These are phyloP conservation scores for Hygrocybe punicea DNA, from an alignment of 768 basidiomycete genomes.

Conservation along the genomic window DNA sequence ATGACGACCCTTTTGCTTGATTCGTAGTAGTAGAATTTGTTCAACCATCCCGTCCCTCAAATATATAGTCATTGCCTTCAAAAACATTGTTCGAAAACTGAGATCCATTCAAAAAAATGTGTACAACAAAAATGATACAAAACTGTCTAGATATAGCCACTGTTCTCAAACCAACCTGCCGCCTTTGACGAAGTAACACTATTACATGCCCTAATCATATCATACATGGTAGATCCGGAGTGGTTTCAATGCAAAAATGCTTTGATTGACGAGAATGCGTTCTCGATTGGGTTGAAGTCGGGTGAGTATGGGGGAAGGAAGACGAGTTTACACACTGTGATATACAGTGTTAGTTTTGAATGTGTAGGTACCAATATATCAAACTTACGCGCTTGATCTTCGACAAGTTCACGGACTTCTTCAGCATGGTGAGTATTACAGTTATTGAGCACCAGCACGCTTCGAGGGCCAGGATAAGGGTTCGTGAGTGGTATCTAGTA, in stretches of 20 bases:
- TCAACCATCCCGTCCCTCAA: too few species aligned
- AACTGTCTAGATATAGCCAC: too few species aligned
- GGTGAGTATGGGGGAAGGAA: constrained; percentile 32
- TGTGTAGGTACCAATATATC: constrained; percentile 1
- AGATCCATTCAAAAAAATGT: too few species aligned
- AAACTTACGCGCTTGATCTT: constrained; percentile 24
- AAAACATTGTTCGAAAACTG: too few species aligned
- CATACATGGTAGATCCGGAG: too few species aligned
- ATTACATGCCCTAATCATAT: too few species aligned
- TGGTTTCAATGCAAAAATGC: not conserved
- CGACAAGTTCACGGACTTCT: constrained; percentile 29
- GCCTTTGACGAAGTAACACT: too few species aligned
- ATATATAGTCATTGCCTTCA: too few species aligned
- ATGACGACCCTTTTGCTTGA: too few species aligned
- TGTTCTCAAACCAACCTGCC: too few species aligned
- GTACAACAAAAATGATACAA: too few species aligned
- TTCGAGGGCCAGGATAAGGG: constrained; percentile 33
- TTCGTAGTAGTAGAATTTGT: too few species aligned
- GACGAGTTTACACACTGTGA: not conserved
- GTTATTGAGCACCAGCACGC: constrained; percentile 40
- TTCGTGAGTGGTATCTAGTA: constrained; percentile 7
- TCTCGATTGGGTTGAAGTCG: constrained; percentile 34
- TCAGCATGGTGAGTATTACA: constrained; percentile 39
- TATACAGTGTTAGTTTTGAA: not conserved
- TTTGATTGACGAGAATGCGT: constrained; percentile 28